Evolutionary conservation across 805 yeast genomes (phyloP).

Genomic region (Saturnispora diversa): DNA sequence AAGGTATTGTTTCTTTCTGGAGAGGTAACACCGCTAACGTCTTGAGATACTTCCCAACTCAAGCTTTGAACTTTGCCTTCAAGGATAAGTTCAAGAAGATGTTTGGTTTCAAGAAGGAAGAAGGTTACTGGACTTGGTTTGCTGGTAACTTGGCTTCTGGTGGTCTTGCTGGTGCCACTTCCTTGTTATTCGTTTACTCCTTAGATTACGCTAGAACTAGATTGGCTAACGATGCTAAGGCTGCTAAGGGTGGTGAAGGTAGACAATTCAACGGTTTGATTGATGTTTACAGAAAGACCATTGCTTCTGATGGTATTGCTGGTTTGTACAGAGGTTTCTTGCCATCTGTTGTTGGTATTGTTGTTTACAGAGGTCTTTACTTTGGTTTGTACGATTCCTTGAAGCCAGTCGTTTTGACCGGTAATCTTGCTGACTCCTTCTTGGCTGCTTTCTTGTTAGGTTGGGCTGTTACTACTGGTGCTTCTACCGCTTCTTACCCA

Average conservation of each 20-base stretch:
- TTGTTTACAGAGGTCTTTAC: slow-evolving; percentile 99
- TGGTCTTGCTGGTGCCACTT: slow-evolving; percentile 98
- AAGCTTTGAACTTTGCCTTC: slow-evolving; percentile 97
- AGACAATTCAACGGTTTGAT: slow-evolving; percentile 96
- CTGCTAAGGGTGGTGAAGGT: slow-evolving; percentile 67
- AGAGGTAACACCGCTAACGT: slow-evolving; percentile 99
- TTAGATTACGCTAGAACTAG: slow-evolving; percentile 98
- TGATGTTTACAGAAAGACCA: slow-evolving; percentile 93
- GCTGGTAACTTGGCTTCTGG: slow-evolving; percentile 98
- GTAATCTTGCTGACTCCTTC: slow-evolving; percentile 92
- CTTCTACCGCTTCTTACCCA: slow-evolving; percentile 98
- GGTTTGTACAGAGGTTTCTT: slow-evolving; percentile 99
- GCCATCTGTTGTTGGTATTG: slow-evolving; percentile 95
- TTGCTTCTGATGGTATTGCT: slow-evolving; percentile 93
- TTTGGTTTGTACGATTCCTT: slow-evolving; percentile 96
- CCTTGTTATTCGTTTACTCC: slow-evolving; percentile 88
- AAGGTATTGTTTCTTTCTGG: slow-evolving; percentile 93
- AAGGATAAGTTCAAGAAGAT: slow-evolving; percentile 92
- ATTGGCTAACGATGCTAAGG: slow-evolving; percentile 96
- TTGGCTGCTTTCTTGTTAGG: slow-evolving; percentile 92
- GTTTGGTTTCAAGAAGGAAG: slow-evolving; percentile 96
- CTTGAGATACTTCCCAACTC: slow-evolving; percentile 98
- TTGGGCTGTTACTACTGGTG: slow-evolving; percentile 97
- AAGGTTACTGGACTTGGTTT: slow-evolving; percentile 87
- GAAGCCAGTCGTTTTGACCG: slow-evolving; percentile 90